Percentiles rank a stretch among this genome's conserved stretches.
Evolutionary conservation across 169 alveolate species (phyloP).

Genomic region (Plasmodium coatneyi): DNA sequence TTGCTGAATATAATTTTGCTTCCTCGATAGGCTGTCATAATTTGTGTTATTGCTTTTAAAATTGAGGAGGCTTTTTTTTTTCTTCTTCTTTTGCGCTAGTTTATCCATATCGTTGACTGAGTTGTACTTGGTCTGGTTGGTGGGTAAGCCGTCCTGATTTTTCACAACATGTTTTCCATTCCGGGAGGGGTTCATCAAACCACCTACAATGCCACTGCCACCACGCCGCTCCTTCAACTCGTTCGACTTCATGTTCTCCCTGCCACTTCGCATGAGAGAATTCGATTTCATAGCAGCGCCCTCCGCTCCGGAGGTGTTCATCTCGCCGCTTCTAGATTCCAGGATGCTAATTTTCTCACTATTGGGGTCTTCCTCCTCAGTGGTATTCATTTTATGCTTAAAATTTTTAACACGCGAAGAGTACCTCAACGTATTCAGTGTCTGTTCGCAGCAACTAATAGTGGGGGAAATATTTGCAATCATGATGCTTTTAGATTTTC

Average conservation of each 20-base stretch:
- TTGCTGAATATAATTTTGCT: not conserved
- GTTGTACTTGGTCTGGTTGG: not conserved
- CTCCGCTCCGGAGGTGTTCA: not conserved
- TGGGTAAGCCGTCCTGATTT: not conserved
- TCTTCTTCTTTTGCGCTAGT: conserved; percentile 8
- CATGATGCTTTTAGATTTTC: conserved; percentile 97
- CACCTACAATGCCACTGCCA: not conserved
- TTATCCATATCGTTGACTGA: conserved; percentile 33
- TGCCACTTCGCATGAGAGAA: not conserved
- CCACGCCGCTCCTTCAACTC: conserved; percentile 3
- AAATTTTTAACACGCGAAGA: conserved; percentile 97
- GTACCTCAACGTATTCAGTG: conserved; percentile 97
- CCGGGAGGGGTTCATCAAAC: not conserved
- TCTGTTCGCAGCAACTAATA: conserved; percentile 96
- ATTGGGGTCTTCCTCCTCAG: conserved; percentile 55
- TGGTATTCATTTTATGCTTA: conserved; percentile 82
- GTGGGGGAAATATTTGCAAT: conserved; percentile 99
- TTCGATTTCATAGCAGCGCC: not conserved
- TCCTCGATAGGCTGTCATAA: not conserved
- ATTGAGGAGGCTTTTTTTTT: conserved; percentile 37
- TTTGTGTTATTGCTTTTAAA: conserved; percentile 6
- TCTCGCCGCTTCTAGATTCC: conserved; percentile 5
- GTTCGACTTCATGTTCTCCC: not conserved
- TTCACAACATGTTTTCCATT: not conserved
- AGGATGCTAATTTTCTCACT: conserved; percentile 38